Evolutionary conservation across 495 filamentous ascomycete species (phyloP).

Genomic region (Cudoniella acicularis): DNA sequence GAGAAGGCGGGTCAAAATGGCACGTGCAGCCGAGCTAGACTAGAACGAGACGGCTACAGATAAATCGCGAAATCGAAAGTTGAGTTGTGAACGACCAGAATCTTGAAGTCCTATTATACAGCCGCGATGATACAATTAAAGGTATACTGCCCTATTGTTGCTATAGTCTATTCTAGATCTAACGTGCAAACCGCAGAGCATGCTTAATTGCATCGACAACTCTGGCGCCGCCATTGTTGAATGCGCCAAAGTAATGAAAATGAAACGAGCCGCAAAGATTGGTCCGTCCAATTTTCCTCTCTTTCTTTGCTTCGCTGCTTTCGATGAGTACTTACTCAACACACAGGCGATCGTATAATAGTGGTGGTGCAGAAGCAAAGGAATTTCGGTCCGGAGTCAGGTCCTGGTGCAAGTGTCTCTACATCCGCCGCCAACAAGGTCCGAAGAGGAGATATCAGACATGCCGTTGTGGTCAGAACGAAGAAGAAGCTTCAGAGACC

Average conservation of each 20-base stretch:
- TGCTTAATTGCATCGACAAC: conserved; percentile 99
- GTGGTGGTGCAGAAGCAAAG: conserved; percentile 97
- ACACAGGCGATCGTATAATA: conserved; percentile 88
- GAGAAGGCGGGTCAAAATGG: not conserved
- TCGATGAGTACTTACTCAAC: not conserved
- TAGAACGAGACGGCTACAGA: not conserved
- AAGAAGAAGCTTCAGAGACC: conserved; percentile 77
- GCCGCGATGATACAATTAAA: conserved; percentile 96
- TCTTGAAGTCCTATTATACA: conserved; percentile 19
- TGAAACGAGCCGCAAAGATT: conserved; percentile 85
- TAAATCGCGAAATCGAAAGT: not conserved
- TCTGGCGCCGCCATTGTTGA: conserved; percentile 97
- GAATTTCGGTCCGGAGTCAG: conserved; percentile 62
- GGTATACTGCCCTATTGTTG: conserved; percentile 44
- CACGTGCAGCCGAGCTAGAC: not conserved
- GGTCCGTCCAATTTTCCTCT: conserved; percentile 51
- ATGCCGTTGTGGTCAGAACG: conserved; percentile 92
- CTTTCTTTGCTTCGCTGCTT: not conserved
- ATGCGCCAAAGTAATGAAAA: conserved; percentile 86
- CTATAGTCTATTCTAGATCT: not conserved
- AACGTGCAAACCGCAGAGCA: conserved; percentile 57
- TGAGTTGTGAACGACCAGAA: not conserved
- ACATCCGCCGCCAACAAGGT: conserved; percentile 81
- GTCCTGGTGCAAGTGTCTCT: conserved; percentile 46
- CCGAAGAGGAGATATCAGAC: conserved; percentile 91